These are phyloP conservation scores for Pseudogymnoascus sp. DNA, from an alignment of 2,329 filamentous ascomycete species.

Conservation along the genomic window DNA sequence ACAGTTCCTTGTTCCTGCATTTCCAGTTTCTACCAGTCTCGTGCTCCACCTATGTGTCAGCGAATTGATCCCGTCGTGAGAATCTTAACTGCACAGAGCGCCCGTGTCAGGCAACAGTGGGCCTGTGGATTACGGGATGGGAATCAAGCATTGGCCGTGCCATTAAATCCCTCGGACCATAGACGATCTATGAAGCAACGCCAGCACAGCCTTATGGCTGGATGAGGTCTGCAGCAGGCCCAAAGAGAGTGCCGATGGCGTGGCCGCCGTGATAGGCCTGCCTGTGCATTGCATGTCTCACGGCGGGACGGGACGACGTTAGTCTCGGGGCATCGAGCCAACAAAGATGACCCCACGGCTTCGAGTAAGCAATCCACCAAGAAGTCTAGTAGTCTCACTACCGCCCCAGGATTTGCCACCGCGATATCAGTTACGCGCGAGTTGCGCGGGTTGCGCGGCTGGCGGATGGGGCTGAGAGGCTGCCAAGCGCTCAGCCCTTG, in stretches of 20 bases:
- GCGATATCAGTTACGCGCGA: too few species aligned
- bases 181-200: neutral
- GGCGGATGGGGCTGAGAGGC: neutral
- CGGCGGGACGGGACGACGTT: conserved; percentile 4
- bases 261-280: neutral
- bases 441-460: neutral
- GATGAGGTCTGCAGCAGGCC: neutral
- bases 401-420: too few species aligned
- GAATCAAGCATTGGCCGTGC: neutral
- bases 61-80: neutral
- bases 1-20: conserved; percentile 3
- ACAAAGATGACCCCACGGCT: neutral
- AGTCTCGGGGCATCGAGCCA: neutral
- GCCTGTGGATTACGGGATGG: neutral
- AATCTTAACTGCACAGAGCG: neutral
- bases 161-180: neutral
- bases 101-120: neutral
- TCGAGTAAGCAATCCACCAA: neutral
- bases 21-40: neutral
- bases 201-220: neutral
- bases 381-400: neutral
- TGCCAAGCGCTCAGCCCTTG: neutral
- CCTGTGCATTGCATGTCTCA: neutral
- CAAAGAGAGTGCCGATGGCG: neutral
- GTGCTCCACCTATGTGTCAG: neutral